Conservation (phyloP, 306 rosid genomes). For the Castanospermum australe region DNA sequence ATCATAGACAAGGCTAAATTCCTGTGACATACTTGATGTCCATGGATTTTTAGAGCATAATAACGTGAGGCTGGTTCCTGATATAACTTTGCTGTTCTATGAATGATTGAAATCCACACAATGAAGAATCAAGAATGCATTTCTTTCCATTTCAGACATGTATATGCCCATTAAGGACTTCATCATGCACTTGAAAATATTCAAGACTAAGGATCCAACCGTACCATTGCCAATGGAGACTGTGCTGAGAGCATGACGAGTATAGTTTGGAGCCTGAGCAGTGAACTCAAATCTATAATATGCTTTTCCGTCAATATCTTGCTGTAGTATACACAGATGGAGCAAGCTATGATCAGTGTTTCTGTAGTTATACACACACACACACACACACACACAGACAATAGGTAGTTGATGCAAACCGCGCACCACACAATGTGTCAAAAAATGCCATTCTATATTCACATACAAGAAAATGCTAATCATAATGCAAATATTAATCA, state of each 20-base stretch:
- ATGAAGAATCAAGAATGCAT: neutral
- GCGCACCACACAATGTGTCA: neutral
- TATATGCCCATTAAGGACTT: neutral
- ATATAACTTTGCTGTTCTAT: neutral
- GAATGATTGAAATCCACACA: neutral
- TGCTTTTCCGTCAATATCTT: conserved; percentile 72
- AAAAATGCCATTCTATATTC: neutral
- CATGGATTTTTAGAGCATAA: neutral
- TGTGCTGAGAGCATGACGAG: conserved; percentile 92
- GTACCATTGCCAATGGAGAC: conserved; percentile 84
- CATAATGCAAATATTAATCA: neutral
- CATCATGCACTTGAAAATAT: conserved; percentile 3
- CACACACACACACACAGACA: neutral
- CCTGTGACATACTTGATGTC: neutral
- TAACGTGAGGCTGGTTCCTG: neutral
- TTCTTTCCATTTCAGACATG: neutral
- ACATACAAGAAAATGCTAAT: neutral
- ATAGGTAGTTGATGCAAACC: neutral
- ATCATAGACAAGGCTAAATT: neutral
- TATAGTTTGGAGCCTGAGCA: conserved; percentile 92
- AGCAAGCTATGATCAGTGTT: conserved; percentile 5
- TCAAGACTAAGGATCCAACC: conserved; percentile 10
- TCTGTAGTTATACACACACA: neutral
- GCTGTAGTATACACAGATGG: conserved; percentile 49
- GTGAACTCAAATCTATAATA: conserved; percentile 83